Percentiles rank a stretch among this genome's conserved stretches.
Evolutionary conservation across 768 basidiomycete species (phyloP).

Genomic region (Boletus reticuloceps): DNA sequence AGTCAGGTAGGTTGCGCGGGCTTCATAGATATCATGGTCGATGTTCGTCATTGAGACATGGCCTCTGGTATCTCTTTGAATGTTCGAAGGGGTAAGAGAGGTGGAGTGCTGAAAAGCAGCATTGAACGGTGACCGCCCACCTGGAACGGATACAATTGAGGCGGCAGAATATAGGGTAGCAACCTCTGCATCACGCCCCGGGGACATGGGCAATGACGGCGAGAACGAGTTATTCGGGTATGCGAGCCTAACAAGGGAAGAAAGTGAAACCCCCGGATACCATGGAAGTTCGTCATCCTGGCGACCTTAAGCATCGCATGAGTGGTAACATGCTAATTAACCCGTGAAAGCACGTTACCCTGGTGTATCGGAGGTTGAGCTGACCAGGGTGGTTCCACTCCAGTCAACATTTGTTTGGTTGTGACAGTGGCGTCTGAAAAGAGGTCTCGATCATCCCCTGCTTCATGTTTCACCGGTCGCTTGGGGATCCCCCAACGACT

Average conservation of each 20-base stretch:
- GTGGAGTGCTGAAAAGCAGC: constrained; percentile 33
- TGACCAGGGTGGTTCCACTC: constrained; percentile 18
- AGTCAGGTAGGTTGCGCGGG: constrained; percentile 49
- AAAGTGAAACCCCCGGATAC: constrained; percentile 65
- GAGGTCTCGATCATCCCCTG: constrained; percentile 11
- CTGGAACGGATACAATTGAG: constrained; percentile 68
- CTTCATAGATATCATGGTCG: constrained; percentile 34
- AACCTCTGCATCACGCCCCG: constrained; percentile 69
- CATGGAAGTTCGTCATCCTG: constrained; percentile 28
- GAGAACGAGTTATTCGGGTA: constrained; percentile 65
- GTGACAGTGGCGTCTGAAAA: constrained; percentile 12
- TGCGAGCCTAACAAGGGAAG: constrained; percentile 64
- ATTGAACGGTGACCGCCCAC: constrained; percentile 37
- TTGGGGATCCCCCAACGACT: constrained; percentile 74
- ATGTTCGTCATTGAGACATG: constrained; percentile 18
- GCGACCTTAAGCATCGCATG: constrained; percentile 15
- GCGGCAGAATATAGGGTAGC: constrained; percentile 87
- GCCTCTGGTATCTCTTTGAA: constrained; percentile 17
- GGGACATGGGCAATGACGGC: constrained; percentile 30
- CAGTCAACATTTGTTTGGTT: constrained; percentile 10
- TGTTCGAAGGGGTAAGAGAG: constrained; percentile 27
- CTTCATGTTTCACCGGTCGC: constrained; percentile 32
- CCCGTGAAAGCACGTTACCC: constrained; percentile 15
- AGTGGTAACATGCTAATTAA: constrained; percentile 1
- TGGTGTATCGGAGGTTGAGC: constrained; percentile 7